Evolutionary conservation across 2,329 filamentous ascomycete species (phyloP), one percentile per base, ranked within the genome.

Genomic region (Fusarium mexicanum): DNA sequence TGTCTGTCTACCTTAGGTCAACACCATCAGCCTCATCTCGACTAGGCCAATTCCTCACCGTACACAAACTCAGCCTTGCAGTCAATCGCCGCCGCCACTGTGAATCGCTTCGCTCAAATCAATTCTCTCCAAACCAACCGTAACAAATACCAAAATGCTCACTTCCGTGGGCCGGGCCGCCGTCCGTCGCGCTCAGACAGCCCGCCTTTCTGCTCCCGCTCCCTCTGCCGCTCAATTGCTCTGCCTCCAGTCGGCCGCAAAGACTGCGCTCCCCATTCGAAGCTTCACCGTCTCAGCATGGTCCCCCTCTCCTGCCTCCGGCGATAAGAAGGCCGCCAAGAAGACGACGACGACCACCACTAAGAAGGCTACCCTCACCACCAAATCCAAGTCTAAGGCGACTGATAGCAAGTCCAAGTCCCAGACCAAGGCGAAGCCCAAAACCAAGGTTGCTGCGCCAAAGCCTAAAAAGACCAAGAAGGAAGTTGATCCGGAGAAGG

Each of bases 101-200:
- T 33, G 24, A 61, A 38, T 37, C 17, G 20, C 33, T 41, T 50
- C 46, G 54, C 53, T 46, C 37, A 61, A 38, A 38, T 55, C 50
- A 48, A 47, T 44, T 38, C 20, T 20, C 38, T 35, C 31, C 26
- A 41, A 37, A 33, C 9, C 55, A 47, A 43, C 31, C 18, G 24
- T 31, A 47, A 20, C 41, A 41, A 22, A 40, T 26, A 37, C 43
- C 67, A 76, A 67, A 65, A 87, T 87, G 86, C 78, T 87, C 70
- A 83, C 82, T 59, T 80, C 82, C 37, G 78, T 86, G 71, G 81
- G 82, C 71, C 82, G 84, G 72, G 81, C 79, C 61, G 82, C 82
- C 61, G 78, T 81, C 68, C 81, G 80, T 77, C 84, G 83, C 73
- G 75, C 79, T 60, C 73, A 79, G 54, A 68, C 74, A 61, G 58